A percentile compares a stretch with the other conserved stretches of the same genome.
Evolutionary conservation across 2,329 filamentous ascomycete genomes (phyloP).

Genomic region (Aspergillus sp.): DNA sequence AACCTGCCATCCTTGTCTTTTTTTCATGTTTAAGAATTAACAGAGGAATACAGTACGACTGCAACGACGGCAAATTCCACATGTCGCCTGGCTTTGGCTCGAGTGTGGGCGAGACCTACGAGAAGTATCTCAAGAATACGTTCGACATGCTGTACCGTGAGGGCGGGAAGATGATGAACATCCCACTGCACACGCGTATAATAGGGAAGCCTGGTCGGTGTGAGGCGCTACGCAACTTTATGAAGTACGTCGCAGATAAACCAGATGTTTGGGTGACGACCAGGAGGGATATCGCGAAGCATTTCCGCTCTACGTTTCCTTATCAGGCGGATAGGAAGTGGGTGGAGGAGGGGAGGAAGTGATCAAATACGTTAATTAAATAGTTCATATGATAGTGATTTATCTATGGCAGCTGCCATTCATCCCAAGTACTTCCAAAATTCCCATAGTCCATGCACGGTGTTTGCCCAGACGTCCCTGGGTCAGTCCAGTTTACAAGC

Average conservation of each 20-base stretch:
- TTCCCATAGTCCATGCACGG: too few relatives aligned
- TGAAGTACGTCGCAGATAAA: slow-evolving; percentile 37
- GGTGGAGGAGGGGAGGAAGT: too few relatives aligned
- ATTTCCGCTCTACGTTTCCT: slow-evolving; percentile 12
- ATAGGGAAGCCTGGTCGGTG: slow-evolving; percentile 55
- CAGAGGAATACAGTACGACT: slow-evolving; percentile 21
- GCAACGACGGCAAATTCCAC: slow-evolving; percentile 55
- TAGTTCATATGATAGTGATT: too few relatives aligned
- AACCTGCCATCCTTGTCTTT: neutral
- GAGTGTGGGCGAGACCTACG: slow-evolving; percentile 37
- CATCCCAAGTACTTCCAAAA: too few relatives aligned
- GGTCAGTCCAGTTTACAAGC: too few relatives aligned
- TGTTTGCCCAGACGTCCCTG: too few relatives aligned
- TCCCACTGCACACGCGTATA: slow-evolving; percentile 55
- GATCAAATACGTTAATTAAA: too few relatives aligned
- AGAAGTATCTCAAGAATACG: slow-evolving; percentile 45
- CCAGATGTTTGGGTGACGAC: slow-evolving; percentile 48
- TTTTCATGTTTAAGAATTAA: neutral
- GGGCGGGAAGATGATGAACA: slow-evolving; percentile 59
- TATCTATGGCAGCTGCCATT: too few relatives aligned
- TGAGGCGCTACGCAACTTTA: slow-evolving; percentile 43
- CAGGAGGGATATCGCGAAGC: slow-evolving; percentile 43
- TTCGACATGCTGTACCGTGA: slow-evolving; percentile 58
- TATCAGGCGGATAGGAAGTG: too few relatives aligned
- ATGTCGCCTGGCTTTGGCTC: slow-evolving; percentile 47